Conservation (phyloP, 257 asterid species). For the Nicotiana noctiflora region DNA sequence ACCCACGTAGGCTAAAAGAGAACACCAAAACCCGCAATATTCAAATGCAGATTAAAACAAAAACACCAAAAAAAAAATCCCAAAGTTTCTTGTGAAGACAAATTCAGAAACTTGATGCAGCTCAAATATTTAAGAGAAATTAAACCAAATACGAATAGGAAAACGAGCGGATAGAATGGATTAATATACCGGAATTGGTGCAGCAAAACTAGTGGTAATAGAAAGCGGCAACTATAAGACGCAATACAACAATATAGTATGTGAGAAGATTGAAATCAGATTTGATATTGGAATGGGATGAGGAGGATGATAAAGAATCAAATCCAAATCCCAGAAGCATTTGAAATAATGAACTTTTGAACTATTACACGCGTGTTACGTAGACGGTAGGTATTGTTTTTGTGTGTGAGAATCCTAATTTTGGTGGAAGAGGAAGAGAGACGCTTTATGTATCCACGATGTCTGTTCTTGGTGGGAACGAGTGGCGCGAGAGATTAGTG, state of each 20-base stretch:
- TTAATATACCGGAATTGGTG: neutral
- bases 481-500: constrained; percentile 14
- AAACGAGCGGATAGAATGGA: neutral
- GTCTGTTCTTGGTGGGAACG: constrained; percentile 9
- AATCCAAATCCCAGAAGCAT: neutral
- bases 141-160: neutral
- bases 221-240: neutral
- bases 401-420: neutral
- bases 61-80: constrained; percentile 3
- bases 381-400: neutral
- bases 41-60: constrained; percentile 10
- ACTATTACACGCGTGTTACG: neutral
- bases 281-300: neutral
- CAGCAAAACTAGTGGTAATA: neutral
- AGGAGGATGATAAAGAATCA: neutral
- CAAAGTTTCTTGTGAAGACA: neutral
- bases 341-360: neutral
- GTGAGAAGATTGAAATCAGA: neutral
- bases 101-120: neutral
- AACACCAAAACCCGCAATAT: constrained; percentile 8
- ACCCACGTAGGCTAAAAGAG: neutral
- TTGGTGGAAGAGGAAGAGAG: neutral
- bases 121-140: neutral
- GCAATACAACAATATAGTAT: neutral
- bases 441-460: neutral